These are phyloP conservation scores for Pythium vanterpoolii DNA, from an alignment of 352 stramenopile genomes.

Conservation along the genomic window DNA sequence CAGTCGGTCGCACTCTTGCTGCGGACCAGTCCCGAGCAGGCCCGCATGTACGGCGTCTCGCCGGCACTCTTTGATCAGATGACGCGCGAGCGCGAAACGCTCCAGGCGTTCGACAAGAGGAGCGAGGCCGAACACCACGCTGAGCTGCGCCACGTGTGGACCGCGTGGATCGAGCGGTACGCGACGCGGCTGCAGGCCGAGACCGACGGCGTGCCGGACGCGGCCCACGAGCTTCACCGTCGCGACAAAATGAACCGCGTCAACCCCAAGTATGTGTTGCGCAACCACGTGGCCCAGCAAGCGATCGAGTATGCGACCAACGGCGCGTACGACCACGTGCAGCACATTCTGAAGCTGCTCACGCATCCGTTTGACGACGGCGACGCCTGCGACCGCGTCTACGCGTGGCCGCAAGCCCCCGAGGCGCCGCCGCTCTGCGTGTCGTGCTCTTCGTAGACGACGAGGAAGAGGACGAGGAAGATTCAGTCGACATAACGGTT, in stretches of 20 bases:
- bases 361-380: constrained; percentile 66
- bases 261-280: constrained; percentile 85
- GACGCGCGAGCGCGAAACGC: constrained; percentile 40
- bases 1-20: constrained; percentile 65
- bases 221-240: constrained; percentile 34
- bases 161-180: constrained; percentile 58
- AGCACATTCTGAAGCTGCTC: constrained; percentile 70
- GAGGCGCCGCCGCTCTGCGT: constrained; percentile 56
- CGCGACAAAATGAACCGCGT: constrained; percentile 45
- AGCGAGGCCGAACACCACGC: constrained; percentile 49
- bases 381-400: constrained; percentile 35
- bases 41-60: constrained; percentile 75
- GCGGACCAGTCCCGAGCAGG: constrained; percentile 52
- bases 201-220: constrained; percentile 31
- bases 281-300: constrained; percentile 88
- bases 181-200: constrained; percentile 42
- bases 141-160: constrained; percentile 45
- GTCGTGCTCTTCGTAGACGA: constrained; percentile 73
- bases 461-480: not conserved
- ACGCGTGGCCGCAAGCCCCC: constrained; percentile 50
- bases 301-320: constrained; percentile 78
- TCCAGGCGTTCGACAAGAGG: constrained; percentile 36
- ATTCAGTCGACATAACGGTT: not conserved
- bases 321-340: constrained; percentile 61
- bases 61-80: constrained; percentile 51